These are phyloP conservation scores for Eimeria tenella DNA, from an alignment of 169 alveolate species.

Conservation along the genomic window DNA sequence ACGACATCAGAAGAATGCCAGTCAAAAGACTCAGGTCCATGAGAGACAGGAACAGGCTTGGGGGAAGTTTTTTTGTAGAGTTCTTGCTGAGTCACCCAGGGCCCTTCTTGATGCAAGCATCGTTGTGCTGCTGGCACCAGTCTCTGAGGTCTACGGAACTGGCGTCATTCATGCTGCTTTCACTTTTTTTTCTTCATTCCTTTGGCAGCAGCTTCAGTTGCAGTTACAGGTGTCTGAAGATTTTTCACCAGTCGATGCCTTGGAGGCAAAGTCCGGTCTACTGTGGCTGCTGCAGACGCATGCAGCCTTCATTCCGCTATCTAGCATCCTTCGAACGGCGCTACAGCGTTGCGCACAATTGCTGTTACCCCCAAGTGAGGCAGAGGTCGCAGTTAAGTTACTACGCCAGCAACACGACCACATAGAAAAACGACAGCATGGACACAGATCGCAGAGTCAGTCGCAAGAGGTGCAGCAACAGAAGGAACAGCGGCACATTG, in stretches of 20 bases:
- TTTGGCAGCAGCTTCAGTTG: neutral
- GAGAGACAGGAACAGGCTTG: constrained; percentile 5
- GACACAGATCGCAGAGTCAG: neutral
- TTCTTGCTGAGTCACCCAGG: constrained; percentile 30
- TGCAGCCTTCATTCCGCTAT: constrained; percentile 14
- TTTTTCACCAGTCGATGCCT: neutral
- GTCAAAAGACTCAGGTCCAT: constrained; percentile 21
- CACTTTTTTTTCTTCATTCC: too few species aligned
- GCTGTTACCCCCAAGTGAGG: constrained; percentile 25
- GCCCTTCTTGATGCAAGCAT: constrained; percentile 7
- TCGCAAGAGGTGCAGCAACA: neutral
- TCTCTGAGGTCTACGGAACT: neutral
- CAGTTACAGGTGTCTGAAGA: neutral
- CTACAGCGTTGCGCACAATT: constrained; percentile 51
- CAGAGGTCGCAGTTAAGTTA: neutral
- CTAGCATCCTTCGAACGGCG: constrained; percentile 1
- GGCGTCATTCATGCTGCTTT: constrained; percentile 18
- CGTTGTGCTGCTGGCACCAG: constrained; percentile 3
- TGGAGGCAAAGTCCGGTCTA: neutral
- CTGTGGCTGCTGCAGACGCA: constrained; percentile 43
- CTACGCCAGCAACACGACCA: neutral
- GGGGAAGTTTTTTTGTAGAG: constrained; percentile 43
- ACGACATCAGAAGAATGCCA: constrained; percentile 2
- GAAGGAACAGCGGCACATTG: neutral
- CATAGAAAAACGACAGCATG: neutral